Base-by-base conservation (phyloP, 1,284 basidiomycete genomes). In the Apiotrichum akiyoshidainum region DNA sequence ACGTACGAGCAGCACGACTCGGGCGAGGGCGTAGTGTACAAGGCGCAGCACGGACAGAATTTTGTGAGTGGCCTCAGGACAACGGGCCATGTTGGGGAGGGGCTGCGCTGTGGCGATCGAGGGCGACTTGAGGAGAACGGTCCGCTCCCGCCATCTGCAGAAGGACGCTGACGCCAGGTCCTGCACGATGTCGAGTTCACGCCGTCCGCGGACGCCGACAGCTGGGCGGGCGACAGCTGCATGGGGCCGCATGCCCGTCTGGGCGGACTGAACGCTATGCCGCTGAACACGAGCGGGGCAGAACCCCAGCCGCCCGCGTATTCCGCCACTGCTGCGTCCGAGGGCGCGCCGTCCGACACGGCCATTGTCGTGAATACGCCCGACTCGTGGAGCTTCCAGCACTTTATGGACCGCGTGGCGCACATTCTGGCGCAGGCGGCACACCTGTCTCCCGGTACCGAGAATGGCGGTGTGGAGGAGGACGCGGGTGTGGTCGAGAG, bases 331-430 rank as follows among this genome's bases (percentile, higher is more conserved):
- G 12, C 11, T 12, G 37, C 37, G 37, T 3, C 40, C 14, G 16
- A 41, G 11, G 8, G 11, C 13, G 16, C 40, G 40, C 16, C 40
- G 11, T 5, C 40, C 40, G 42, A 44, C 35, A 17, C 51, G 4
- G 55, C 45, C 8, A 12, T 51, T 22, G n/a, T 56, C 9, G 55
- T 46, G 3, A 51, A 44, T 33, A 42, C 47, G 7, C 55, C 55
- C 19, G 55, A 56, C 21, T 46, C 42, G 8, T 56, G 55, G 55
- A 51, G 49, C 16, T 57, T 52, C 26, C 49, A 57, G 22, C 55
- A 57, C 17, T 57, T 51, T 19, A 34, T 52, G 16, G 49, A 57
- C 49, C 48, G 55, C 21, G 55, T 41, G 4, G 34, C 49, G 11
- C 55, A 52, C 17, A 22, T 52, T 17, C 34, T 57, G 1, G 45